These are phyloP conservation scores for Rhizopogon parksii DNA, from an alignment of 1,284 basidiomycete genomes.

Conservation along the genomic window DNA sequence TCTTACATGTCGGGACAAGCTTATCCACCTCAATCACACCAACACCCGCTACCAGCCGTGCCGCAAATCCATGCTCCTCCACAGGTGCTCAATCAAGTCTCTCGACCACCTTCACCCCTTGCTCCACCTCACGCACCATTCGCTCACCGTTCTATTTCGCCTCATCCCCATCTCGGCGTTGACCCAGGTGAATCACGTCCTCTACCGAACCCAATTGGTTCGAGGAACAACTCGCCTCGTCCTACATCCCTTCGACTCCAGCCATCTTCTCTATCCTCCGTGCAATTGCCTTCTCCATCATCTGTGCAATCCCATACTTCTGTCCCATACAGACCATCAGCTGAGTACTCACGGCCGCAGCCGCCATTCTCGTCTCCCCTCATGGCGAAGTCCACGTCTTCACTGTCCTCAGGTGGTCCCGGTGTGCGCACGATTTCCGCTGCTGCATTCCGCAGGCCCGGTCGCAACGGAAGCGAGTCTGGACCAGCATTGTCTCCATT, in stretches of 20 bases:
- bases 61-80: background rate
- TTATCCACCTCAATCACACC: slow-evolving; percentile 5
- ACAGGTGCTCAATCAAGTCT: slow-evolving; percentile 4
- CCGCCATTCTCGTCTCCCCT: slow-evolving; percentile 26
- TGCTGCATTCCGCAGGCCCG: slow-evolving; percentile 62
- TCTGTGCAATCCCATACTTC: slow-evolving; percentile 19
- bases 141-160: slow-evolving; percentile 15
- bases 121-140: slow-evolving; percentile 25
- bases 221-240: background rate
- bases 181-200: slow-evolving; percentile 3
- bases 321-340: slow-evolving; percentile 35
- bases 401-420: slow-evolving; percentile 20
- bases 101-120: slow-evolving; percentile 24
- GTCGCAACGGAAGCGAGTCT: slow-evolving; percentile 7
- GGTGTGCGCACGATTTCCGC: slow-evolving; percentile 57
- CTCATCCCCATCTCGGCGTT: background rate
- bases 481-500: background rate
- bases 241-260: slow-evolving; percentile 2
- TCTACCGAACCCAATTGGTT: background rate
- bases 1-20: background rate
- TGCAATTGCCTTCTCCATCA: slow-evolving; percentile 14
- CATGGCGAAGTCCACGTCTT: slow-evolving; percentile 30
- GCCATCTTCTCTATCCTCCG: background rate
- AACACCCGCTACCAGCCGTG: background rate
- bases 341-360: slow-evolving; percentile 27